phyloP scores from a whole-genome alignment of 345 rosid species.

The Citropsis articulata region DNA sequence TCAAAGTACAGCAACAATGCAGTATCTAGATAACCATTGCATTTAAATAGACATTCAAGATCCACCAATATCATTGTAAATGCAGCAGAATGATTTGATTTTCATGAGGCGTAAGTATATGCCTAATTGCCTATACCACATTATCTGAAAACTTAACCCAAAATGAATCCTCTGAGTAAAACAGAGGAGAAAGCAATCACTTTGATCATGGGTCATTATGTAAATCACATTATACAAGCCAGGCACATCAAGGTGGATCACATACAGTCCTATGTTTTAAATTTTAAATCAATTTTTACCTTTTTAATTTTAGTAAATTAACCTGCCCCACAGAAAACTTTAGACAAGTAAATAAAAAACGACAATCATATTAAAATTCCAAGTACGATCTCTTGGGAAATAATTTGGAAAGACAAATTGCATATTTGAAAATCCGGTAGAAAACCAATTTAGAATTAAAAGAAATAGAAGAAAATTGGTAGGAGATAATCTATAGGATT shows the following conservation, averaged over 20 bases:
- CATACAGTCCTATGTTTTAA: background rate
- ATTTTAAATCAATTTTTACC: background rate
- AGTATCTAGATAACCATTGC: background rate
- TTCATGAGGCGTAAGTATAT: background rate
- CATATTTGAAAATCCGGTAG: background rate
- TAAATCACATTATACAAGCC: background rate
- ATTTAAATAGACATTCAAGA: background rate
- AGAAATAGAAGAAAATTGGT: background rate
- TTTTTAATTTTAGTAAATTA: background rate
- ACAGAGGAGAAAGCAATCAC: background rate
- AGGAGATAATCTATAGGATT: background rate
- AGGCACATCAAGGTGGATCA: background rate
- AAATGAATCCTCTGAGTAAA: background rate
- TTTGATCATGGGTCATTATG: background rate
- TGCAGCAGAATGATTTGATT: background rate
- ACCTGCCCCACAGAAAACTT: background rate
- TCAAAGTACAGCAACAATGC: background rate
- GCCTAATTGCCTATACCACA: background rate
- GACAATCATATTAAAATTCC: background rate
- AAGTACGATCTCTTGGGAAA: background rate
- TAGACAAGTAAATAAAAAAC: background rate
- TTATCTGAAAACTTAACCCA: background rate
- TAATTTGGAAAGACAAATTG: background rate
- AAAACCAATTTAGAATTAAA: background rate
- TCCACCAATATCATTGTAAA: background rate